Conservation (phyloP, 148 eudicot genomes). For the Heliosperma pusillum region DNA sequence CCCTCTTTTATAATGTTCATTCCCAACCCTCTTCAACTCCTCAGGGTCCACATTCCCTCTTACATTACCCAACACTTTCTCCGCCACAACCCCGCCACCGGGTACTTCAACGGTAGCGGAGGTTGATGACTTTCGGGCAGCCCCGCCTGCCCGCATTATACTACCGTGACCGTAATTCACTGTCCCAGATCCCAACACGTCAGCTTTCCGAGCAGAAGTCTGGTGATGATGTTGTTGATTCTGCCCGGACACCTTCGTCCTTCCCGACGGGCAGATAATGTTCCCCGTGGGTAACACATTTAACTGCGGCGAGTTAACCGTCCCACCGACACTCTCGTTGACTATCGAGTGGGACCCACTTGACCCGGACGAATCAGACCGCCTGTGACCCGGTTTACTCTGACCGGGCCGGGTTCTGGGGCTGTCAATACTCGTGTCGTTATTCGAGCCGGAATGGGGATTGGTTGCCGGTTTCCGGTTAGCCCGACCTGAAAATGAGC, state of each 20-base stretch:
- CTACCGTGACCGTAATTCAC: constrained; percentile 80
- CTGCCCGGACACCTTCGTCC: constrained; percentile 45
- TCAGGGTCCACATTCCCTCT: constrained; percentile 48
- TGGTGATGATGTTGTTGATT: constrained; percentile 18
- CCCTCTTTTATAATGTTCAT: constrained; percentile 61
- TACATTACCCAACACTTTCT: background rate
- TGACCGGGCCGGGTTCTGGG: constrained; percentile 9
- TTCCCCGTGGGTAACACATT: constrained; percentile 65
- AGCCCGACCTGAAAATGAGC: constrained; percentile 58
- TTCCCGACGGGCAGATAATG: constrained; percentile 62
- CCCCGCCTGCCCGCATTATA: constrained; percentile 47
- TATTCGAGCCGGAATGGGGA: constrained; percentile 33
- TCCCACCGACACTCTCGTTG: constrained; percentile 27
- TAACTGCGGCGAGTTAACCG: constrained; percentile 48
- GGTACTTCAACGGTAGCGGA: background rate
- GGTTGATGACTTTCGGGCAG: constrained; percentile 11
- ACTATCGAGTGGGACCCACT: constrained; percentile 29
- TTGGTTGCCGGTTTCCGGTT: constrained; percentile 23
- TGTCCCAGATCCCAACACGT: constrained; percentile 52
- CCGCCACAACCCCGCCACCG: background rate
- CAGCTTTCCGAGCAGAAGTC: constrained; percentile 27
- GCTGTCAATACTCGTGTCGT: background rate
- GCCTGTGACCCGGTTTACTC: constrained; percentile 34
- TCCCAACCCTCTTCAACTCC: constrained; percentile 65
- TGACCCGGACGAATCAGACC: constrained; percentile 53